Conservation (phyloP, 2,329 filamentous ascomycete genomes). For the Fusarium graminum region DNA sequence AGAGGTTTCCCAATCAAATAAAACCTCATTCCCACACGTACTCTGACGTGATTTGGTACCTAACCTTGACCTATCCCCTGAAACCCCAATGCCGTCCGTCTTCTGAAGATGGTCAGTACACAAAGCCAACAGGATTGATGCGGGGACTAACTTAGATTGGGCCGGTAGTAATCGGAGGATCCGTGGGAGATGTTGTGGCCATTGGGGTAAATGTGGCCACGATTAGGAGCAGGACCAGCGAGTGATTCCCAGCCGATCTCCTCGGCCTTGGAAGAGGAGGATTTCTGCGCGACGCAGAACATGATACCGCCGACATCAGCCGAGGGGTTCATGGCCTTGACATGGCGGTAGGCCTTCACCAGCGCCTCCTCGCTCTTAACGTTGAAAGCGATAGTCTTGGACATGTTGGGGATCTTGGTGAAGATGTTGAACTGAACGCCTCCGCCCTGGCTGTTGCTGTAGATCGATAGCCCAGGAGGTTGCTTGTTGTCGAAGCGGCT, state of each 20-base stretch:
- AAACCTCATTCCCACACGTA: too few relatives aligned
- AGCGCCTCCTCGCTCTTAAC: slow-evolving; percentile 23
- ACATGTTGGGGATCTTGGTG: slow-evolving; percentile 3
- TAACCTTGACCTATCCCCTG: too few relatives aligned
- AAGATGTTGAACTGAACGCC: slow-evolving; percentile 25
- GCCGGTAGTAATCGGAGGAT: neutral
- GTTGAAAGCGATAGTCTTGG: slow-evolving; percentile 20
- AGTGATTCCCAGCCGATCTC: slow-evolving; percentile 9
- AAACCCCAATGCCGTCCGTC: neutral
- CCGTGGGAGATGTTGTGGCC: neutral
- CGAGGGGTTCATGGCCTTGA: slow-evolving; percentile 27
- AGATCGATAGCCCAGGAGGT: slow-evolving; percentile 3
- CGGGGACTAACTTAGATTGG: neutral
- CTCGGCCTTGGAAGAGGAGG: neutral
- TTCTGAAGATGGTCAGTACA: neutral
- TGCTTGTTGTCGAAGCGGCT: neutral
- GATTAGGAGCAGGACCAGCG: neutral
- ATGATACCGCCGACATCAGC: slow-evolving; percentile 19
- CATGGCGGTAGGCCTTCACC: slow-evolving; percentile 13
- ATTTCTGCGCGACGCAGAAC: slow-evolving; percentile 14
- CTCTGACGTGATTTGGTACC: too few relatives aligned
- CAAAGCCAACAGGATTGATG: neutral
- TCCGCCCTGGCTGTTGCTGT: slow-evolving; percentile 23
- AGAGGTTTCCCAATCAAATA: too few relatives aligned
- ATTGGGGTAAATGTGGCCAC: neutral